These are phyloP conservation scores for Heteromeles arbutifolia DNA, from an alignment of 306 rosid species.

Conservation along the genomic window DNA sequence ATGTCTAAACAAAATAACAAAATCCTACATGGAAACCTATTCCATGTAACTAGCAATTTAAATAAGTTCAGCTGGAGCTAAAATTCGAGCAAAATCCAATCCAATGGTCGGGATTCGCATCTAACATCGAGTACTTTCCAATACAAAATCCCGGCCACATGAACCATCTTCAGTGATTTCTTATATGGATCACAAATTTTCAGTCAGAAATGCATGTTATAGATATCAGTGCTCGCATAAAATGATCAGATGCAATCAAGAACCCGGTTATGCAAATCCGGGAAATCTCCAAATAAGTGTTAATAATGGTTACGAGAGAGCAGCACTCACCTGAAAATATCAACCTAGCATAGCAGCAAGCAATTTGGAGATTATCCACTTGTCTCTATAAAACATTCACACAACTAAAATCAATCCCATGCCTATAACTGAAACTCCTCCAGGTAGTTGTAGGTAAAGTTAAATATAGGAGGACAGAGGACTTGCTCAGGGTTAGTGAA, in stretches of 20 bases:
- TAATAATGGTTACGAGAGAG: slow-evolving; percentile 40
- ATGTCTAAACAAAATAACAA: not conserved
- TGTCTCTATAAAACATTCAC: slow-evolving; percentile 96
- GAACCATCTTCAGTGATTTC: not conserved
- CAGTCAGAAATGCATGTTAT: slow-evolving; percentile 1
- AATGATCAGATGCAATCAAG: slow-evolving; percentile 37
- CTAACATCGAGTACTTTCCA: not conserved
- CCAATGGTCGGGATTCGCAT: not conserved
- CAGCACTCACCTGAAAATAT: slow-evolving; percentile 96
- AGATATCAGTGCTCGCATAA: not conserved
- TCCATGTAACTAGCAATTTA: not conserved
- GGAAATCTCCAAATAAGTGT: slow-evolving; percentile 37
- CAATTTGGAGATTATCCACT: slow-evolving; percentile 90
- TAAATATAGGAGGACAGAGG: slow-evolving; percentile 65
- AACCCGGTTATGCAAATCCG: slow-evolving; percentile 30
- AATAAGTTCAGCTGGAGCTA: not conserved
- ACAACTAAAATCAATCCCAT: slow-evolving; percentile 70
- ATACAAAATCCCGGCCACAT: not conserved
- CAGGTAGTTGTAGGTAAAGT: slow-evolving; percentile 38
- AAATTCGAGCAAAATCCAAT: not conserved
- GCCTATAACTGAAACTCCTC: slow-evolving; percentile 50
- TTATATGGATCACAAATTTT: not conserved
- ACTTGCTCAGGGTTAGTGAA: slow-evolving; percentile 65
- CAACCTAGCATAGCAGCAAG: slow-evolving; percentile 99
- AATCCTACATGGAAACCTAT: not conserved